Evolutionary conservation across 352 stramenopile species (phyloP).

Genomic region (Phytophthora palmivora): DNA sequence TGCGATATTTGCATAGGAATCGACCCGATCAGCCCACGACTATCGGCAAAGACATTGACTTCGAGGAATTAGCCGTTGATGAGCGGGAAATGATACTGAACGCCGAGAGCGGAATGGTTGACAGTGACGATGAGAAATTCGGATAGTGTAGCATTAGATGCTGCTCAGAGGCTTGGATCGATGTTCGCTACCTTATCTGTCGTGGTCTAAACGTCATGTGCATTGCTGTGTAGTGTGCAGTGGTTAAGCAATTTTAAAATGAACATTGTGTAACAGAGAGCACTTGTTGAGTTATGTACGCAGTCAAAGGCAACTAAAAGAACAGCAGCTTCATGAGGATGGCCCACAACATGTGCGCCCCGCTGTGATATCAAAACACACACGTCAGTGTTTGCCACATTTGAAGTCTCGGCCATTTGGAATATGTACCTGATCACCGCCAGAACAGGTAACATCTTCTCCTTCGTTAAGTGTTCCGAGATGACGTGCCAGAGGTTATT

Average conservation of each 20-base stretch:
- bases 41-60: slow-evolving; percentile 71
- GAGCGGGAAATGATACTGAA: slow-evolving; percentile 61
- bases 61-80: slow-evolving; percentile 50
- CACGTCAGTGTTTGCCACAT: background rate
- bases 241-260: background rate
- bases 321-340: slow-evolving; percentile 90
- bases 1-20: slow-evolving; percentile 45
- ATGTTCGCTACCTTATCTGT: slow-evolving; percentile 21
- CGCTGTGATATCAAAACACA: slow-evolving; percentile 42
- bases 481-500: slow-evolving; percentile 83
- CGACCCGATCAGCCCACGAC: slow-evolving; percentile 53
- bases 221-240: slow-evolving; percentile 26
- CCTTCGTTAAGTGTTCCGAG: slow-evolving; percentile 81
- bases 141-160: slow-evolving; percentile 39
- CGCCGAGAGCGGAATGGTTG: slow-evolving; percentile 50
- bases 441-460: slow-evolving; percentile 88
- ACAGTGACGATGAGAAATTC: slow-evolving; percentile 39
- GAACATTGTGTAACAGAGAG: slow-evolving; percentile 17
- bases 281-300: slow-evolving; percentile 29
- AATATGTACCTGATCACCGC: slow-evolving; percentile 76
- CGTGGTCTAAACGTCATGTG: slow-evolving; percentile 25
- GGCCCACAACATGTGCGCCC: slow-evolving; percentile 82
- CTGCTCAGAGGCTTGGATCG: slow-evolving; percentile 13
- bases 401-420: background rate
- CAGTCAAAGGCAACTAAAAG: slow-evolving; percentile 57